Percentiles rank a stretch among this genome's conserved stretches.
Conservation (phyloP, 208 protist genomes). For the Leishmania amazonensis region DNA sequence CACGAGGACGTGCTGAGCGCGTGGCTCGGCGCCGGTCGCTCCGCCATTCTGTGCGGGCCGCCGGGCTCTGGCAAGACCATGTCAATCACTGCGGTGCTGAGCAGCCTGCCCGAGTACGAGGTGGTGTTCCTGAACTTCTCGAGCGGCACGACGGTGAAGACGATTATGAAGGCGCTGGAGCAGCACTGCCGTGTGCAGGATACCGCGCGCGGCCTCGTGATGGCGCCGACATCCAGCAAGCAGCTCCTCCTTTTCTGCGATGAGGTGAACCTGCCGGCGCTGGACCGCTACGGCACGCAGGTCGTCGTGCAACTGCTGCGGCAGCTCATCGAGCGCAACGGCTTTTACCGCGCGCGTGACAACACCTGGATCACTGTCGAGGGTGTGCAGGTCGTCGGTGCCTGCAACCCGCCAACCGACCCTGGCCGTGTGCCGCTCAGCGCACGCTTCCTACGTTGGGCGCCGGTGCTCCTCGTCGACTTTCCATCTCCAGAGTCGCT, state of each 20-base stretch:
- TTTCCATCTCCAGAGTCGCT: conserved; percentile 97
- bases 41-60: conserved; percentile 97
- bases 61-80: conserved; percentile 99
- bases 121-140: conserved; percentile 99
- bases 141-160: conserved; percentile 95
- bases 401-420: conserved; percentile 99
- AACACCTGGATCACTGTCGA: conserved; percentile 96
- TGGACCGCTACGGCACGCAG: conserved; percentile 99
- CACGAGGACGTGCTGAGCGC: conserved; percentile 96
- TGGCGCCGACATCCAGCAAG: conserved; percentile 91
- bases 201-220: conserved; percentile 91
- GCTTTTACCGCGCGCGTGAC: conserved; percentile 94
- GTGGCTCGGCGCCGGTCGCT: conserved; percentile 95
- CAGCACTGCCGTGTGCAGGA: conserved; percentile 96
- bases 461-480: conserved; percentile 98
- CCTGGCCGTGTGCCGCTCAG: conserved; percentile 96
- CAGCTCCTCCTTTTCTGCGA: conserved; percentile 99
- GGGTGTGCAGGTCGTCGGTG: conserved; percentile 96
- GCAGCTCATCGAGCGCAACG: conserved; percentile 98
- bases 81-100: conserved; percentile 95
- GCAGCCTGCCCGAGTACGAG: conserved; percentile 91
- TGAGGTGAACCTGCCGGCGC: conserved; percentile 98
- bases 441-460: conserved; percentile 97
- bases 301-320: conserved; percentile 97
- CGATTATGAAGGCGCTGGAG: conserved; percentile 97